Conservation (phyloP, 2,329 filamentous ascomycete genomes). For the Lecanosticta acicola region DNA sequence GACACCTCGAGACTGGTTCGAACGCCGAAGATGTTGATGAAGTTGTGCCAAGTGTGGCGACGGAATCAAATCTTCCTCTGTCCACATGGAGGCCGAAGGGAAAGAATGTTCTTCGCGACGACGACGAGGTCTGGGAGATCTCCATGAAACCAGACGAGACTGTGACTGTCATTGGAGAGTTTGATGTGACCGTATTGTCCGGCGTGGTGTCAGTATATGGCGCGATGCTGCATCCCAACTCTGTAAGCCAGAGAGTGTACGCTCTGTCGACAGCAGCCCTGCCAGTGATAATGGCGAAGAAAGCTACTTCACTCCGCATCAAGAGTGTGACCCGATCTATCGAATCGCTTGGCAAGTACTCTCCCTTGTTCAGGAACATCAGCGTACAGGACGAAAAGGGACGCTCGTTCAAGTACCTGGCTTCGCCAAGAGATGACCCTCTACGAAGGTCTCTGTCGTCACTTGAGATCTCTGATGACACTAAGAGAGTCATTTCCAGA, state of each 20-base stretch:
- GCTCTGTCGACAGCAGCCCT: conserved; percentile 65
- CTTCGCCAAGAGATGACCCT: conserved; percentile 20
- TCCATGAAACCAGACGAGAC: conserved; percentile 29
- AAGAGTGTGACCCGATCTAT: conserved; percentile 48
- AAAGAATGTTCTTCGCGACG: conserved; percentile 15
- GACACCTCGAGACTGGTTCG: conserved; percentile 3
- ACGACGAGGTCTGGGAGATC: conserved; percentile 17
- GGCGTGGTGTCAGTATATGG: conserved; percentile 63
- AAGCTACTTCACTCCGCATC: conserved; percentile 47
- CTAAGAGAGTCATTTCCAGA: conserved; percentile 36
- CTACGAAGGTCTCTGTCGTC: conserved; percentile 21
- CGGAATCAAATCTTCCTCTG: not conserved
- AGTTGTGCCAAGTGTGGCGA: not conserved
- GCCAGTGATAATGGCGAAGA: conserved; percentile 54
- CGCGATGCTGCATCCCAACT: conserved; percentile 49
- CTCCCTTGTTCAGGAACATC: conserved; percentile 60
- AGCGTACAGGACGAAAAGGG: conserved; percentile 47
- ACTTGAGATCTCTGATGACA: conserved; percentile 26
- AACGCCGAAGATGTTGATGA: not conserved
- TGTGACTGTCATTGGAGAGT: conserved; percentile 55
- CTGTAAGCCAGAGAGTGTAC: conserved; percentile 49
- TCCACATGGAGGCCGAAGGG: conserved; percentile 5
- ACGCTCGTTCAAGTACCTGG: conserved; percentile 17
- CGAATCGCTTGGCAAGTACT: conserved; percentile 53
- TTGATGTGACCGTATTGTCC: conserved; percentile 55